Percentiles rank a stretch among this genome's conserved stretches.
These are phyloP conservation scores for Abelmoschus esculentus DNA, from an alignment of 345 rosid species.

Conservation along the genomic window DNA sequence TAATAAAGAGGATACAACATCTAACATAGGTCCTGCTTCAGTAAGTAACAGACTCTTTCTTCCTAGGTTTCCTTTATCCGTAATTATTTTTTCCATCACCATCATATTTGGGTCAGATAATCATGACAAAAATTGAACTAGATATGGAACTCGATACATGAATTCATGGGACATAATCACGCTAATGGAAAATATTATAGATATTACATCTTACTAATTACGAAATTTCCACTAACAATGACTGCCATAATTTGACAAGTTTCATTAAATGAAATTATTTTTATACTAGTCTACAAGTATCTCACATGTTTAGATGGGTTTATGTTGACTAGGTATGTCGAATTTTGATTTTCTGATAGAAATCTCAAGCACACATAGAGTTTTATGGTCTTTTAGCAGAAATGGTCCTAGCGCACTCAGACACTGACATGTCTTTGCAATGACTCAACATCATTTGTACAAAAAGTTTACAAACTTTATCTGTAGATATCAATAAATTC, in stretches of 20 bases:
- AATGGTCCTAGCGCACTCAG: too few species aligned
- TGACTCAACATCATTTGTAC: not conserved
- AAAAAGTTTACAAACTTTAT: not conserved
- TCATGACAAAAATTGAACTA: not conserved
- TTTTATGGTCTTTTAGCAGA: too few species aligned
- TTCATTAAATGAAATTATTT: not conserved
- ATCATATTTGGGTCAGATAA: not conserved
- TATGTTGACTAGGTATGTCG: not conserved
- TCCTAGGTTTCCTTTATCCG: not conserved
- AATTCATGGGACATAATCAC: not conserved
- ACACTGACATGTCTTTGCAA: not conserved
- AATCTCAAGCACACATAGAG: not conserved
- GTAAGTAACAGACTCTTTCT: constrained; percentile 18
- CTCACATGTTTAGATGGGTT: not conserved
- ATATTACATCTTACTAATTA: not conserved
- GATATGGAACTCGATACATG: not conserved
- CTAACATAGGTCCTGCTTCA: constrained; percentile 21
- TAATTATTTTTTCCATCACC: not conserved
- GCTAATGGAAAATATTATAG: not conserved
- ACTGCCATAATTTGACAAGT: not conserved
- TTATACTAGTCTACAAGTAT: not conserved
- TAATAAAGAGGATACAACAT: constrained; percentile 4
- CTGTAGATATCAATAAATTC: not conserved
- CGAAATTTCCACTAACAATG: not conserved
- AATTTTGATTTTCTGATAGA: not conserved